phyloP scores from a whole-genome alignment of 2,329 filamentous ascomycete species.

The Thelonectria rubi region DNA sequence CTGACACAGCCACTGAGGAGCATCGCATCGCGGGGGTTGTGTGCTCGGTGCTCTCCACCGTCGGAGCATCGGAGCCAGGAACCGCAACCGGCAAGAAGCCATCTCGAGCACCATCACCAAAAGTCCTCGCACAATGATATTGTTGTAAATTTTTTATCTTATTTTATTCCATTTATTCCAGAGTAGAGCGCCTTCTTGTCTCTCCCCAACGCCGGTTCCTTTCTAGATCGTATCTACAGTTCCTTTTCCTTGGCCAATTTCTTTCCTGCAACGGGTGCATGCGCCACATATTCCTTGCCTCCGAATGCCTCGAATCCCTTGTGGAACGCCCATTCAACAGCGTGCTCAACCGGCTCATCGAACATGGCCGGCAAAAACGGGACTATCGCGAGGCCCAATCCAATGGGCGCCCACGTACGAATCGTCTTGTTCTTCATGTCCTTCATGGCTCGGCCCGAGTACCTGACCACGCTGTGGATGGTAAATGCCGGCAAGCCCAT shows the following conservation, averaged over 20 bases:
- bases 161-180: conserved; percentile 21
- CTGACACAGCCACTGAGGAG: not conserved
- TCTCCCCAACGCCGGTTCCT: conserved; percentile 28
- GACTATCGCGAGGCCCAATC: conserved; percentile 79
- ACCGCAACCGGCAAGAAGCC: too few relatives aligned
- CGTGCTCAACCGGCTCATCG: conserved; percentile 91
- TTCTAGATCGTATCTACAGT: conserved; percentile 30
- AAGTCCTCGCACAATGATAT: too few relatives aligned
- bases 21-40: conserved; percentile 15
- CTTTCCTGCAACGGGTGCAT: conserved; percentile 62
- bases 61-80: not conserved
- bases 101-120: too few relatives aligned
- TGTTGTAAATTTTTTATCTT: not conserved
- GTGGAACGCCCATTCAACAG: conserved; percentile 90
- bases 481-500: conserved; percentile 96
- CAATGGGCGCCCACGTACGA: conserved; percentile 90
- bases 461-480: conserved; percentile 91
- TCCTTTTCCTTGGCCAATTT: conserved; percentile 57
- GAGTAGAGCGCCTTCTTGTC: conserved; percentile 37
- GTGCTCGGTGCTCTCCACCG: conserved; percentile 1
- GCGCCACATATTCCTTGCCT: conserved; percentile 65
- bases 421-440: conserved; percentile 77
- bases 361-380: conserved; percentile 87
- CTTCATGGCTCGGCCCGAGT: conserved; percentile 88
- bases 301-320: conserved; percentile 79